A percentile compares a stretch with the other conserved stretches of the same genome.
These are phyloP conservation scores for Quercus variabilis DNA, from an alignment of 306 rosid genomes.

Conservation along the genomic window DNA sequence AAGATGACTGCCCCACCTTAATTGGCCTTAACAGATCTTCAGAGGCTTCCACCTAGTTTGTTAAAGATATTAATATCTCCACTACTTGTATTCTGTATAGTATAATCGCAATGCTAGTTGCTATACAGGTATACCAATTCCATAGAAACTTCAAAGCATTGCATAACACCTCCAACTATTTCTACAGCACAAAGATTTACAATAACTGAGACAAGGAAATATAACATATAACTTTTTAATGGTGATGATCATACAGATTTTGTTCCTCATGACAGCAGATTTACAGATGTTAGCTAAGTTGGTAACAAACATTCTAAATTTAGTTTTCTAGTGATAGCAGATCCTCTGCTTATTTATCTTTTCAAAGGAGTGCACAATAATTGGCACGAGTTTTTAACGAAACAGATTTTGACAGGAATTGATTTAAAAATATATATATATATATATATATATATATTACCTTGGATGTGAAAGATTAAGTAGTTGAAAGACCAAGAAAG, in stretches of 20 bases:
- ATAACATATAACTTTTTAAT: too few species aligned
- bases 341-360: background rate
- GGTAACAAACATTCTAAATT: background rate
- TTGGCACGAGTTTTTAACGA: too few species aligned
- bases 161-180: background rate
- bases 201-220: too few species aligned
- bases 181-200: background rate
- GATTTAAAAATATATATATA: too few species aligned
- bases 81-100: background rate
- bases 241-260: too few species aligned
- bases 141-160: too few species aligned
- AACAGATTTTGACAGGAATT: too few species aligned
- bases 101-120: background rate
- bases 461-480: too few species aligned
- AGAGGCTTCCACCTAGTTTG: conserved; percentile 77
- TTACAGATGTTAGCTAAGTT: too few species aligned
- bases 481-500: too few species aligned
- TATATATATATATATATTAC: too few species aligned
- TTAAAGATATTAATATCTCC: conserved; percentile 14
- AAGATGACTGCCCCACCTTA: conserved; percentile 67
- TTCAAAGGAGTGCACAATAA: background rate
- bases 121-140: background rate
- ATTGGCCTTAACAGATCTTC: conserved; percentile 73
- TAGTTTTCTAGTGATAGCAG: background rate
- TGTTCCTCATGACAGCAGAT: too few species aligned